These are phyloP conservation scores for Tetracentron sinense DNA, from an alignment of 164 flowering plant genomes.

Conservation along the genomic window DNA sequence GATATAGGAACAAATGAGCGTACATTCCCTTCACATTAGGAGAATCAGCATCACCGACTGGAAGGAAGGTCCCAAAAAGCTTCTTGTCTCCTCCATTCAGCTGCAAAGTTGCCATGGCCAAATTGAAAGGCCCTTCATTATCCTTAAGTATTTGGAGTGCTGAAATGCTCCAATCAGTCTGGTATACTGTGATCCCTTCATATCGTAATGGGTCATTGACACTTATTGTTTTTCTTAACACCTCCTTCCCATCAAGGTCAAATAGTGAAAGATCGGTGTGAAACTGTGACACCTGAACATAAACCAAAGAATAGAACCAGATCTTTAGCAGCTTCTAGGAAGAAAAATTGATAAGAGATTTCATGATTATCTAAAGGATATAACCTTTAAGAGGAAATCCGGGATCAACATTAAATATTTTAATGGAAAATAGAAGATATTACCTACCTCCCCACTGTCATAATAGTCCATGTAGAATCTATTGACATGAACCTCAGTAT, in stretches of 20 bases:
- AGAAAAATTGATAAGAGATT: not conserved
- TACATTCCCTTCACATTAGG: constrained; percentile 91
- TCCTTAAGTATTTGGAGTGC: constrained; percentile 81
- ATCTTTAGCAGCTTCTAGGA: not conserved
- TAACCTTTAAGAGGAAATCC: not conserved
- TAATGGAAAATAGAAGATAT: not conserved
- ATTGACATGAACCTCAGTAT: constrained; percentile 92
- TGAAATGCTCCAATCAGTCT: constrained; percentile 93
- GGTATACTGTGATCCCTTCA: constrained; percentile 87
- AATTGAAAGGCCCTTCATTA: constrained; percentile 91
- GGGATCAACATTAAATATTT: not conserved
- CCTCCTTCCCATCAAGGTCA: constrained; percentile 85
- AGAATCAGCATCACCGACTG: constrained; percentile 61
- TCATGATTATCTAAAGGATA: not conserved
- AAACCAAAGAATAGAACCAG: constrained; percentile 3
- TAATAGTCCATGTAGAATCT: constrained; percentile 87
- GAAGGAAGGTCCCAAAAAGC: constrained; percentile 87
- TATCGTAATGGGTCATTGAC: constrained; percentile 94
- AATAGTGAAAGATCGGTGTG: constrained; percentile 78
- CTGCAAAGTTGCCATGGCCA: constrained; percentile 94
- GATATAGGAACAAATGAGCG: constrained; percentile 19
- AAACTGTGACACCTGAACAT: constrained; percentile 70
- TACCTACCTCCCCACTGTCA: constrained; percentile 82
- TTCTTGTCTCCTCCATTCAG: constrained; percentile 95
- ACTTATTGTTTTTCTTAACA: constrained; percentile 86